These are phyloP conservation scores for Sporothrix protearum DNA, from an alignment of 2,329 filamentous ascomycete genomes.

Conservation along the genomic window DNA sequence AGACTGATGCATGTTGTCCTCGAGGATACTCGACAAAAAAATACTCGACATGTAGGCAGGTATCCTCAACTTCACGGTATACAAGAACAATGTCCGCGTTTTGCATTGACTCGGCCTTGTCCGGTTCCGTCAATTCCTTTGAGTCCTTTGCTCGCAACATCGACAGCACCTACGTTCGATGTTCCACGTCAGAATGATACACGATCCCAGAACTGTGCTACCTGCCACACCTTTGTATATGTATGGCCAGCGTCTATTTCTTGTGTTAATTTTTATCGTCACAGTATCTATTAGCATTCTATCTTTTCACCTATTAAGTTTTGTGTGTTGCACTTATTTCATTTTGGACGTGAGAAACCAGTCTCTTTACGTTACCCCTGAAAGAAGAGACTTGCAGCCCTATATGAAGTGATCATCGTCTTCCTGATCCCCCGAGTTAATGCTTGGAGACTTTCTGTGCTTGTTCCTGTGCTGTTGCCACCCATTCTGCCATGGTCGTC, in stretches of 20 bases:
- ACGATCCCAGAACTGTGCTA: background rate
- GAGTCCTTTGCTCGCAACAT: background rate
- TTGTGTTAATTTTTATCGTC: background rate
- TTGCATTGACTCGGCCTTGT: background rate
- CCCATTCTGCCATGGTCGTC: background rate
- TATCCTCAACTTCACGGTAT: background rate
- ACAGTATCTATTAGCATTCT: background rate
- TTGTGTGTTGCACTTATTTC: no score
- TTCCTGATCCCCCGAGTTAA: background rate
- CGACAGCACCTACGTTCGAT: background rate
- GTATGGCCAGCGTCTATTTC: background rate
- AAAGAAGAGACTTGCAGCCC: background rate
- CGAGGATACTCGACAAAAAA: background rate
- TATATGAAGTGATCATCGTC: background rate
- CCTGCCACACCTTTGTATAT: background rate
- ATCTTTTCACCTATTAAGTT: background rate
- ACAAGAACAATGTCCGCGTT: background rate
- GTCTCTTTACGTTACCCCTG: background rate
- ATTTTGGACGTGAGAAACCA: background rate
- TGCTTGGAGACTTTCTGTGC: background rate
- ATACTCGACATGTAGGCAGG: background rate
- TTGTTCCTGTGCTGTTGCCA: background rate
- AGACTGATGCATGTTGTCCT: background rate
- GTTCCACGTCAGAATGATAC: background rate
- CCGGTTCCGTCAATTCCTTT: background rate